These are phyloP conservation scores for Verticillium nonalfalfae DNA, from an alignment of 2,329 filamentous ascomycete species.

Conservation along the genomic window DNA sequence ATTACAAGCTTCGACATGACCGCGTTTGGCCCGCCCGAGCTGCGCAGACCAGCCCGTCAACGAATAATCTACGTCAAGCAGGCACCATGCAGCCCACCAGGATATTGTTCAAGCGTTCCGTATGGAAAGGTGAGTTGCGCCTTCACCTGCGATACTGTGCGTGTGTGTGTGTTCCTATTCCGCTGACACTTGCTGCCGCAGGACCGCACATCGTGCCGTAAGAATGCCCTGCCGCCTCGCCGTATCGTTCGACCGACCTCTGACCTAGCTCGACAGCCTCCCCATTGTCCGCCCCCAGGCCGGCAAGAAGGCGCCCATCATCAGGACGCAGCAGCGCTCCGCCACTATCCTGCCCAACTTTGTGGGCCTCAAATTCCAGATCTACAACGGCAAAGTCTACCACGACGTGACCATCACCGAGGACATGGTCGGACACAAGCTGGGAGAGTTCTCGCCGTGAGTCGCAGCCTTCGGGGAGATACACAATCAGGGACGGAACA, in stretches of 20 bases:
- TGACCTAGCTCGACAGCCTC: slow-evolving; percentile 32
- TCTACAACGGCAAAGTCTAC: slow-evolving; percentile 89
- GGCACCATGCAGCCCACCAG: slow-evolving; percentile 62
- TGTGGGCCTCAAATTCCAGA: slow-evolving; percentile 80
- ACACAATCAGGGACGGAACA: not conserved
- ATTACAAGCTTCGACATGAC: slow-evolving; percentile 1
- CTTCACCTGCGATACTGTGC: slow-evolving; percentile 12
- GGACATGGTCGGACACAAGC: slow-evolving; percentile 93
- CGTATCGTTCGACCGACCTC: slow-evolving; percentile 16
- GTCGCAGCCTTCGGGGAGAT: slow-evolving; percentile 26
- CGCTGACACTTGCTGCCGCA: slow-evolving; percentile 13
- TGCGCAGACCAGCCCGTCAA: not conserved
- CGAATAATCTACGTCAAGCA: not conserved
- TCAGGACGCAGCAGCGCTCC: slow-evolving; percentile 79
- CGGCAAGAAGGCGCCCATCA: slow-evolving; percentile 61
- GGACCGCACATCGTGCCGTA: slow-evolving; percentile 50
- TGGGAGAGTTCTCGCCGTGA: slow-evolving; percentile 87
- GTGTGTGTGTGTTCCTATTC: not conserved
- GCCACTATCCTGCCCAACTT: slow-evolving; percentile 91
- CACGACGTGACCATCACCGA: slow-evolving; percentile 79
- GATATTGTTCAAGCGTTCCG: slow-evolving; percentile 65
- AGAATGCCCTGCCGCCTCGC: slow-evolving; percentile 16
- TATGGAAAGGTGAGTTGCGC: slow-evolving; percentile 72
- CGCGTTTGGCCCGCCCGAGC: not conserved
- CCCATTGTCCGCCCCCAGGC: slow-evolving; percentile 57